Percentiles rank a stretch among this genome's conserved stretches.
Evolutionary conservation across 1,284 basidiomycete species (phyloP).

Genomic region (Sporisorium scitamineum): DNA sequence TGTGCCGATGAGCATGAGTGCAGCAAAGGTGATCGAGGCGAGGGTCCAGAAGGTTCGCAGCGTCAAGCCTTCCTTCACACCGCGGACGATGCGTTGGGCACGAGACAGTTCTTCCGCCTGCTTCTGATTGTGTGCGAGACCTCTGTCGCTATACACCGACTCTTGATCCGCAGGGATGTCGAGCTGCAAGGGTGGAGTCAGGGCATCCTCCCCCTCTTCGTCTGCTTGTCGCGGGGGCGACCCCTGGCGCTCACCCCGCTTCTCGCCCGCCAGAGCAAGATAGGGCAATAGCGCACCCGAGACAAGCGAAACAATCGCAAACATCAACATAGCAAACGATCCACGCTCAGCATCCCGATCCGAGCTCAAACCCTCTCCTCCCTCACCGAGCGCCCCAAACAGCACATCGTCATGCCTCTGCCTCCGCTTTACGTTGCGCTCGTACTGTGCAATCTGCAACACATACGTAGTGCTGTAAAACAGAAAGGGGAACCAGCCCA

Average conservation of each 20-base stretch:
- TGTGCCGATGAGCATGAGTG: constrained; percentile 50
- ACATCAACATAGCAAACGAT: constrained; percentile 64
- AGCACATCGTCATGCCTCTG: constrained; percentile 4
- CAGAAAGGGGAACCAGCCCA: constrained; percentile 76
- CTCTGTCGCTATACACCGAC: constrained; percentile 1
- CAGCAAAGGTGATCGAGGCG: constrained; percentile 43
- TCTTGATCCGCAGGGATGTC: constrained; percentile 13
- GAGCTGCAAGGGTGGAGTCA: constrained; percentile 12
- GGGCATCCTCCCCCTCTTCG: background rate
- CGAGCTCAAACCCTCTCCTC: constrained; percentile 3
- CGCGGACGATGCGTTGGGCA: constrained; percentile 20
- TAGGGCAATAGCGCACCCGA: constrained; percentile 56
- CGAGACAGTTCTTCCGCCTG: constrained; percentile 21
- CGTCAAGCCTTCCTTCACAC: constrained; percentile 29
- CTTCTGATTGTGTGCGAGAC: constrained; percentile 1
- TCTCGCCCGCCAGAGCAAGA: constrained; percentile 53
- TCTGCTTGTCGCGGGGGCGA: background rate
- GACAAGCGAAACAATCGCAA: constrained; percentile 58
- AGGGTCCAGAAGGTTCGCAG: constrained; percentile 64
- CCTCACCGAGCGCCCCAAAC: background rate
- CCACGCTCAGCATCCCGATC: constrained; percentile 58
- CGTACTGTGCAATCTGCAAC: constrained; percentile 84
- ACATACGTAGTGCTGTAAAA: constrained; percentile 83
- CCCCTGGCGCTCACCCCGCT: background rate
- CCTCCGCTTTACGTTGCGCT: constrained; percentile 74